These are phyloP conservation scores for Chaetomiaceae sp. DNA, from an alignment of 2,329 filamentous ascomycete species.

Conservation along the genomic window DNA sequence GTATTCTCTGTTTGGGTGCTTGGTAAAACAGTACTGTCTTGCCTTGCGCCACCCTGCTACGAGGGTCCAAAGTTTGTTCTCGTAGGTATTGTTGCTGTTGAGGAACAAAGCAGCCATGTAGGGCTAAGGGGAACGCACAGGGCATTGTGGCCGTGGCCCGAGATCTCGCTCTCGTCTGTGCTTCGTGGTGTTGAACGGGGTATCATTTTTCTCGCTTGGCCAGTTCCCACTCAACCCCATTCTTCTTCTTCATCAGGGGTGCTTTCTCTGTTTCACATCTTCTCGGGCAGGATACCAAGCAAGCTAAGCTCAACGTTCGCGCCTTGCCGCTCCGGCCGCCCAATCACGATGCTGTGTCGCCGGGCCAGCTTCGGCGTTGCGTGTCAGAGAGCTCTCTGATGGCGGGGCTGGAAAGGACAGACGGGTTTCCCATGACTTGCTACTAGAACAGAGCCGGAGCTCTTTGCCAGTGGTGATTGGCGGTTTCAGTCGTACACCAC, in stretches of 20 bases:
- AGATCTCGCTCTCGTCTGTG: not conserved
- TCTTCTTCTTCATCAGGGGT: not conserved
- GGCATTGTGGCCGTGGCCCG: too few relatives aligned
- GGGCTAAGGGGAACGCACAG: too few relatives aligned
- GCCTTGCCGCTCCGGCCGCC: not conserved
- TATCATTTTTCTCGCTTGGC: too few relatives aligned
- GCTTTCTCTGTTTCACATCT: conserved; percentile 3
- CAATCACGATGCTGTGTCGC: not conserved
- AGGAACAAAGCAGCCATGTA: too few relatives aligned
- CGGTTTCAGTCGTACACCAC: conserved; percentile 7
- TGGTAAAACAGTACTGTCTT: too few relatives aligned
- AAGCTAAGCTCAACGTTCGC: not conserved
- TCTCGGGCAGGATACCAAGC: not conserved
- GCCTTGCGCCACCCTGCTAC: too few relatives aligned
- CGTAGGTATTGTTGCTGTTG: too few relatives aligned
- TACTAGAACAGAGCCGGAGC: conserved; percentile 5
- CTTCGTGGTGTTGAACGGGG: not conserved
- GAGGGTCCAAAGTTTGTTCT: too few relatives aligned
- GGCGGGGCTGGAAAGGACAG: not conserved
- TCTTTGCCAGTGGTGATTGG: conserved; percentile 26
- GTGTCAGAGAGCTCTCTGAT: not conserved
- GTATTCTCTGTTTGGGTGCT: too few relatives aligned
- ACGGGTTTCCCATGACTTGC: too few relatives aligned
- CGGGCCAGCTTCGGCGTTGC: not conserved
- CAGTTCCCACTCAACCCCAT: too few relatives aligned